Base-by-base conservation (phyloP, 306 rosid species). In the Rosa rugosa region DNA sequence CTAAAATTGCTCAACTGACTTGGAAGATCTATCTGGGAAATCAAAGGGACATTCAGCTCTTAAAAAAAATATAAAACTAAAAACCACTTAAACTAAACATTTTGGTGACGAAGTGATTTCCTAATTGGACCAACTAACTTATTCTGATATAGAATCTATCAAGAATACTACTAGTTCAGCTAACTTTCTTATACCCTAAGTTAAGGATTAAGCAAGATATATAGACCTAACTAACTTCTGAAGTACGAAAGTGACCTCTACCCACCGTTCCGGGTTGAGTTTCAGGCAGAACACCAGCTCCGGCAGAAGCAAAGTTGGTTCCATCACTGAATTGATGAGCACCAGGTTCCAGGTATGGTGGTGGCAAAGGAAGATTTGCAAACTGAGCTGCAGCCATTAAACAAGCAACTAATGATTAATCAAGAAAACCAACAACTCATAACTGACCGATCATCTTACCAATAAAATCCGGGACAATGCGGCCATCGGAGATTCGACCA, bases 301-400 rank as follows among this genome's bases (percentile, higher is more conserved):
- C 93, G 3, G 71, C 87, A 36, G 95, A 90, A 22, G 97, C 92
- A 80, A 92, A 90, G 83, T 92, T 92, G 38, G 80, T 79, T 1
- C 95, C 97, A 67, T 84, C 54, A 0, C 71, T 42, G 46, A 81
- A 92, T 0, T 5, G 34, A 27, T 77, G 75, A 71, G 67, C 17
- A 46, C 84, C 86, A 22, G 91, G 91, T 71, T 87, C 56, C 74
- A 70, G 79, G 69, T 88, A 89, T 5, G 93, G 85, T 56, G 80
- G 87, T 31, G 86, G 78, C 40, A 85, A 46, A 2, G 91, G 90
- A 68, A 90, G 54, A 22, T 81, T 72, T 31, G 89, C 91, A 83
- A 75, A 90, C 77, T 92, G 87, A 71, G 90, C 91, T 92, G 88
- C 78, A 85, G 31, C 34, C 25, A 65, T 59, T 8, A 59, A 59